A percentile compares a stretch with the other conserved stretches of the same genome.
Evolutionary conservation across 1,139 yeast species (phyloP).

Genomic region (Hemisphaericaspora xylanilytica): DNA sequence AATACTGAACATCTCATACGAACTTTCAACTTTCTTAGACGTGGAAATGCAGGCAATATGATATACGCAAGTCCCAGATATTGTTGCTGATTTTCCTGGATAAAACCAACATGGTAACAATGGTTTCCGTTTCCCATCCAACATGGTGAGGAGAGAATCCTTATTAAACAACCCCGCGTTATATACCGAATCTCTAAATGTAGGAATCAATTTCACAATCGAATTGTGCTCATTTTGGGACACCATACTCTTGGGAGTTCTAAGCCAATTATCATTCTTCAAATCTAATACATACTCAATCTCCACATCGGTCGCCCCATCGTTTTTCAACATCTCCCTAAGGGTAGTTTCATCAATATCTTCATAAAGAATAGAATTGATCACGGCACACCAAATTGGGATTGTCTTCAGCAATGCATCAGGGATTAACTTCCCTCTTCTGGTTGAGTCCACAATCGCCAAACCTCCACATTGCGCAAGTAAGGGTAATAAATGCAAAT

Average conservation of each 20-base stretch:
- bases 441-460: slow-evolving; percentile 76
- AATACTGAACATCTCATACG: slow-evolving; percentile 7
- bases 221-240: slow-evolving; percentile 56
- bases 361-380: slow-evolving; percentile 53
- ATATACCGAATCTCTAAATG: slow-evolving; percentile 46
- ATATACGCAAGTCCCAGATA: slow-evolving; percentile 9
- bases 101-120: slow-evolving; percentile 70
- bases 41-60: slow-evolving; percentile 58
- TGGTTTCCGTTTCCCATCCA: slow-evolving; percentile 38
- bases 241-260: slow-evolving; percentile 53
- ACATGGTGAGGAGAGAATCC: slow-evolving; percentile 21
- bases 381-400: slow-evolving; percentile 89
- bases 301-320: slow-evolving; percentile 8
- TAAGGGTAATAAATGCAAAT: slow-evolving; percentile 61
- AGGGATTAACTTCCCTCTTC: slow-evolving; percentile 81
- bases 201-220: slow-evolving; percentile 49
- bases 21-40: slow-evolving; percentile 43
- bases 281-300: slow-evolving; percentile 6
- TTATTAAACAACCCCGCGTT: slow-evolving; percentile 36
- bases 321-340: slow-evolving; percentile 3
- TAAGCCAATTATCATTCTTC: slow-evolving; percentile 19
- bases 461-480: slow-evolving; percentile 45
- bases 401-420: slow-evolving; percentile 84
- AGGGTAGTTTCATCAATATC: slow-evolving; percentile 15
- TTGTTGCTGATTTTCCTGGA: slow-evolving; percentile 39